Evolutionary conservation across 2,329 filamentous ascomycete species (phyloP).

Genomic region (Fusarium beomiforme): DNA sequence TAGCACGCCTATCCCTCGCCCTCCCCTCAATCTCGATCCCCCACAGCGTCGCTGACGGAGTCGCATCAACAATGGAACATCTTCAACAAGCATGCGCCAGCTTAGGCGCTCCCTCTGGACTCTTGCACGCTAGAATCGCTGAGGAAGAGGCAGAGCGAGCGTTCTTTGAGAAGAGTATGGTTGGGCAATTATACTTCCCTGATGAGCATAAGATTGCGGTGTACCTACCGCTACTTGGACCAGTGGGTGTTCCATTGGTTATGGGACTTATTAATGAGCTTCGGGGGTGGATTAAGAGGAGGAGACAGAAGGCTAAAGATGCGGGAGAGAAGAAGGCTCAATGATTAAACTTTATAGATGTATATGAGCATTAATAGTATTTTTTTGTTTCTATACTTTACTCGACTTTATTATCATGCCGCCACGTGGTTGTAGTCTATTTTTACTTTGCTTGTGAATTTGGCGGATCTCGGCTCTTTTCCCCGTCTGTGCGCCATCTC

Average conservation of each 20-base stretch:
- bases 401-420: neutral
- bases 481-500: conserved; percentile 25
- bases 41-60: conserved; percentile 83
- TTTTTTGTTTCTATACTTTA: neutral
- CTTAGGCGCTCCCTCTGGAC: conserved; percentile 71
- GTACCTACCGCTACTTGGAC: conserved; percentile 90
- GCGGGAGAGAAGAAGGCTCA: conserved; percentile 52
- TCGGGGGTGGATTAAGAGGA: conserved; percentile 66
- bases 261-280: conserved; percentile 87
- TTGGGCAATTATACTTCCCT: conserved; percentile 97
- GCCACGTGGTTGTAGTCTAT: neutral
- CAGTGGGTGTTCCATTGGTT: conserved; percentile 87
- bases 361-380: conserved; percentile 24
- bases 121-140: conserved; percentile 84
- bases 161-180: conserved; percentile 99
- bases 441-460: conserved; percentile 5
- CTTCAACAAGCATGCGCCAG: conserved; percentile 80
- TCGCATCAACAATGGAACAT: conserved; percentile 81
- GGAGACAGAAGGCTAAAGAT: conserved; percentile 55
- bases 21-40: conserved; percentile 93
- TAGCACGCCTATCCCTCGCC: conserved; percentile 85
- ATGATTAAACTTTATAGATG: conserved; percentile 32
- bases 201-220: conserved; percentile 99
- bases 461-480: conserved; percentile 15
- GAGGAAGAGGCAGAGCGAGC: conserved; percentile 91